phyloP scores from a whole-genome alignment of 805 yeast genomes.

The Torulaspora franciscae region DNA sequence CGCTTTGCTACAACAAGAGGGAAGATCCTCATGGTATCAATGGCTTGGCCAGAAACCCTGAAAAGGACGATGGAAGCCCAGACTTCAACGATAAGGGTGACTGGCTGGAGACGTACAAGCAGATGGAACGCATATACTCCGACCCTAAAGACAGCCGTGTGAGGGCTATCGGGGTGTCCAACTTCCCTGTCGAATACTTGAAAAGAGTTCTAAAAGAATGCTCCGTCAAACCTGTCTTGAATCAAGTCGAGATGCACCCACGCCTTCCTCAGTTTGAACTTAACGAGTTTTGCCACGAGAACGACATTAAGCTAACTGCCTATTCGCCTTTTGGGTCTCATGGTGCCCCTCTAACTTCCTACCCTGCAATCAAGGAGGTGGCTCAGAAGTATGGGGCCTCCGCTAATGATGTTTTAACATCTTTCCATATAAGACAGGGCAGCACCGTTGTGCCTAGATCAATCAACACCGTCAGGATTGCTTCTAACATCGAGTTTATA shows the following conservation, averaged over 20 bases:
- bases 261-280: constrained; percentile 60
- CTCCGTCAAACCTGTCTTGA: constrained; percentile 47
- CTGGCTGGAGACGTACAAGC: constrained; percentile 49
- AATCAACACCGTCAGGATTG: constrained; percentile 58
- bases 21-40: constrained; percentile 24
- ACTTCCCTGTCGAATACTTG: constrained; percentile 41
- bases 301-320: constrained; percentile 52
- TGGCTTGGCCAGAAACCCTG: constrained; percentile 27
- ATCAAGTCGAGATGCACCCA: constrained; percentile 72
- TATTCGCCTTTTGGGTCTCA: constrained; percentile 61
- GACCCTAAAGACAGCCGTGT: constrained; percentile 41
- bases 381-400: constrained; percentile 53
- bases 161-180: constrained; percentile 56
- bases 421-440: constrained; percentile 61
- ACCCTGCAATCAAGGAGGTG: constrained; percentile 46
- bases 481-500: constrained; percentile 37
- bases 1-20: constrained; percentile 42
- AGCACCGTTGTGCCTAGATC: constrained; percentile 67
- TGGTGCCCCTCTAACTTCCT: constrained; percentile 59
- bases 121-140: constrained; percentile 38
- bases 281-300: constrained; percentile 45
- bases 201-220: constrained; percentile 41
- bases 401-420: constrained; percentile 53
- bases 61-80: constrained; percentile 36
- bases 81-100: constrained; percentile 39